A percentile compares a stretch with the other conserved stretches of the same genome.
Conservation (phyloP, 768 basidiomycete genomes). For the Pisolithus microcarpus region DNA sequence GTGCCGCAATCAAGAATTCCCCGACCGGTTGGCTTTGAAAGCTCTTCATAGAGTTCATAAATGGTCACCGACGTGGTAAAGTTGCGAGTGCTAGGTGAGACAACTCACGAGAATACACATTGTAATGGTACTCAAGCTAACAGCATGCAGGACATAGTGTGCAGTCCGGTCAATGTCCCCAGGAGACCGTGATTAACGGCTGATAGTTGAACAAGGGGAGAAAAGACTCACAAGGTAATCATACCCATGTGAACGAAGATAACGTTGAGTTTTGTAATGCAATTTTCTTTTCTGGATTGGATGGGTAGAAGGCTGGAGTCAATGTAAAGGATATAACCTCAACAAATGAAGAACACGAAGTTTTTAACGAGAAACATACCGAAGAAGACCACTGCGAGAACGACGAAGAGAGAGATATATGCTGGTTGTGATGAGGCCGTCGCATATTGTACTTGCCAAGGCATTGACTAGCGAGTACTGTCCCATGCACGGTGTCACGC, state of each 20-base stretch:
- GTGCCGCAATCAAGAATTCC: conserved; percentile 6
- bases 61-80: background rate
- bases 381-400: conserved; percentile 3
- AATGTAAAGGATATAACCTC: too few species aligned
- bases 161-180: too few species aligned
- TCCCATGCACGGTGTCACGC: too few species aligned
- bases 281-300: conserved; percentile 2
- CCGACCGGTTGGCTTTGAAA: conserved; percentile 1
- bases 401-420: conserved; percentile 13
- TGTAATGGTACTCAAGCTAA: conserved; percentile 7
- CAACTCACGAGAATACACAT: conserved; percentile 10
- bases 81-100: background rate
- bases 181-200: background rate
- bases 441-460: conserved; percentile 15
- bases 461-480: conserved; percentile 8
- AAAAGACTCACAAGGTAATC: conserved; percentile 11
- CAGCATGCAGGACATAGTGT: too few species aligned
- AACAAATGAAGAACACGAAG: background rate
- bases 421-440: conserved; percentile 13
- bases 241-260: conserved; percentile 17
- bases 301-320: background rate
- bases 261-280: conserved; percentile 9
- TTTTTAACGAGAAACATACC: conserved; percentile 4
- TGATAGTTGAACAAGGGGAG: background rate
- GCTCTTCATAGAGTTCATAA: conserved; percentile 7